Evolutionary conservation across 345 rosid species (phyloP), one percentile per base, ranked within the genome.

Genomic region (Salix koriyanagi): DNA sequence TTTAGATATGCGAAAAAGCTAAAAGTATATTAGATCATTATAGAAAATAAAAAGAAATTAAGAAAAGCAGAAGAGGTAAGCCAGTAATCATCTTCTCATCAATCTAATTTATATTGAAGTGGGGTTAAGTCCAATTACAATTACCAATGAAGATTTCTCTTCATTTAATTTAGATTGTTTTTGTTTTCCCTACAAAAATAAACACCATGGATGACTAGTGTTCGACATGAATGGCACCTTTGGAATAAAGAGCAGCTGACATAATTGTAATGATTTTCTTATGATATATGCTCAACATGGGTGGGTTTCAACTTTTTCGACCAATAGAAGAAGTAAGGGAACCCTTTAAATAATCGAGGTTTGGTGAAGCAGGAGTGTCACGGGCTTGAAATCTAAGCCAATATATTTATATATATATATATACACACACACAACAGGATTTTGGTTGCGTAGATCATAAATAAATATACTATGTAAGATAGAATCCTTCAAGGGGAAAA

Each of bases 291-390:
- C 68, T 77, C 67, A 56, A 58, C 30, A 73, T 78, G 61, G 54
- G 46, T 76, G 52, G 54, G 60, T 42, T 82, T 88, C 76, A 80
- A 71, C 83, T 83, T 77, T 65, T 58, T 62, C 23, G 64, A 50
- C 87, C 86, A 82, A 84, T 76, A 18, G 62, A 52, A 72, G 60
- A 61, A 67, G 71, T 70, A 54, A 65, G 21, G 18, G 72, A 76
- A 64, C 21, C 76, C 69, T 56, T 71, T 71, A 79, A 81, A 69
- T 64, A 76, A 65, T 25, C 12, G 34, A 74, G 79, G 76, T 82
- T 84, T 74, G 89, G 81, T 78, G 74, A 76, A 10, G 77, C 46
- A 61, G 61, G 44, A 77, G 79, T 65, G 64, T 77, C 77, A 77
- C 77, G 75, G 77, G 56, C 69, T 83, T 79, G 50, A 65, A 50